Evolutionary conservation across 2,329 filamentous ascomycete genomes (phyloP).

Genomic region (Aspergillus sp.): DNA sequence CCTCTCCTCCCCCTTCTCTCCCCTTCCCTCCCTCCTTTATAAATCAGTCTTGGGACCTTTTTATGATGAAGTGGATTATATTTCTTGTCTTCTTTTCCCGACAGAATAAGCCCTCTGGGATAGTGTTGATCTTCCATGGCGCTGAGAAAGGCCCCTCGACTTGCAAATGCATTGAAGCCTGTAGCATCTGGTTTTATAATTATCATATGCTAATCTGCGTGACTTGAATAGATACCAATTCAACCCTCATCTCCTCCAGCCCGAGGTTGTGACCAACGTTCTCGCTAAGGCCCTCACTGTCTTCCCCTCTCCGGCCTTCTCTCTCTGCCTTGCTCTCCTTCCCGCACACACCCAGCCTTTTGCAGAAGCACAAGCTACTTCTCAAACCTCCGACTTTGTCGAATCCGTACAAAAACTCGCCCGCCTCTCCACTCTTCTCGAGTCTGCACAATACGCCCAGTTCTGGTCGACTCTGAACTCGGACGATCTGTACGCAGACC

Average conservation of each 20-base stretch:
- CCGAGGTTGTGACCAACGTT: conserved; percentile 97
- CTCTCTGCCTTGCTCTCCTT: conserved; percentile 86
- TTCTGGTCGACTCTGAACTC: conserved; percentile 93
- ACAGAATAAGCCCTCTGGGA: background rate
- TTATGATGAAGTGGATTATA: background rate
- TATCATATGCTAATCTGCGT: no score
- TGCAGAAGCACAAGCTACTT: conserved; percentile 37
- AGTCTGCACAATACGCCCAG: conserved; percentile 77
- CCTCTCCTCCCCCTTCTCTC: background rate
- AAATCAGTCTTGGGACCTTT: conserved; percentile 53
- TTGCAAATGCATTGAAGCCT: background rate
- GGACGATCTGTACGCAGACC: conserved; percentile 91
- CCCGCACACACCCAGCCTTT: conserved; percentile 70
- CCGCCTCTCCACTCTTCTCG: conserved; percentile 76
- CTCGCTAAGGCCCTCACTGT: conserved; percentile 96
- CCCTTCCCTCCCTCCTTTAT: conserved; percentile 9
- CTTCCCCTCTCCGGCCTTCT: conserved; percentile 94
- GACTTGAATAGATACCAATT: conserved; percentile 76
- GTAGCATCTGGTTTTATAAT: no score
- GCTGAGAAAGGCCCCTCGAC: background rate
- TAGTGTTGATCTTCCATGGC: background rate
- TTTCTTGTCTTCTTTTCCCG: no score
- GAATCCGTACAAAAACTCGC: conserved; percentile 89
- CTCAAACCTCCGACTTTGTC: conserved; percentile 51
- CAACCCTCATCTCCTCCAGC: conserved; percentile 94